phyloP scores from a whole-genome alignment of 108 stramenopile genomes.

The Fistulifera pelliculosa region DNA sequence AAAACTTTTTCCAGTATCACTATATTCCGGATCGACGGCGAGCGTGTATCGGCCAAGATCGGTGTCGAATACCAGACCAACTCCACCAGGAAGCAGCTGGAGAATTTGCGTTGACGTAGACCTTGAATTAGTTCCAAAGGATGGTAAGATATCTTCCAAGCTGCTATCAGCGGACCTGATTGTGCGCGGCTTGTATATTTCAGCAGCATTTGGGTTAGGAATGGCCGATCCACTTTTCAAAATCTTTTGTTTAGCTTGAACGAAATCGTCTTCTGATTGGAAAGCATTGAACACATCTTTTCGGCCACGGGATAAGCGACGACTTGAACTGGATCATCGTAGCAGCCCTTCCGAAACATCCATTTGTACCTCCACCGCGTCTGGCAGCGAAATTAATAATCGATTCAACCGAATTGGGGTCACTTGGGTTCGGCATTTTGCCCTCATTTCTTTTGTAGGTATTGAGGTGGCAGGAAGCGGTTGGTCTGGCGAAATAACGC shows the following conservation, averaged over 20 bases:
- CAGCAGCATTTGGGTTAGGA: not conserved
- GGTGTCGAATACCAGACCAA: constrained; percentile 56
- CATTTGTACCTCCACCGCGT: constrained; percentile 28
- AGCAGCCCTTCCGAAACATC: constrained; percentile 46
- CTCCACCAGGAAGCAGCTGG: constrained; percentile 60
- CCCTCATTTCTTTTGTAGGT: constrained; percentile 9
- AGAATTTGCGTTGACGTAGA: constrained; percentile 49
- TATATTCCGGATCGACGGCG: constrained; percentile 17
- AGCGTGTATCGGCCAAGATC: constrained; percentile 45
- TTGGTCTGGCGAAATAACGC: constrained; percentile 20
- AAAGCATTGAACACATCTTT: constrained; percentile 27
- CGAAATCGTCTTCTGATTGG: constrained; percentile 25
- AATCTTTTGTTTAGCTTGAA: not conserved
- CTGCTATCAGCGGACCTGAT: constrained; percentile 3
- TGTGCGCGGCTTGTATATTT: not conserved
- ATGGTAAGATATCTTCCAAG: constrained; percentile 9
- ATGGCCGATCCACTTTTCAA: constrained; percentile 3
- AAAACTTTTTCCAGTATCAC: constrained; percentile 20
- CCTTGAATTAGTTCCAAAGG: constrained; percentile 6
- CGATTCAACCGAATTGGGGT: constrained; percentile 13
- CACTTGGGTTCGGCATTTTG: constrained; percentile 18
- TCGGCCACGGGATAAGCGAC: constrained; percentile 28
- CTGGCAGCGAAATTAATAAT: constrained; percentile 12
- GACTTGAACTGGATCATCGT: constrained; percentile 33
- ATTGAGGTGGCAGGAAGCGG: constrained; percentile 19